Percentiles rank a stretch among this genome's conserved stretches.
These are phyloP conservation scores for Pachyrhizus erosus DNA, from an alignment of 306 rosid species.

Conservation along the genomic window DNA sequence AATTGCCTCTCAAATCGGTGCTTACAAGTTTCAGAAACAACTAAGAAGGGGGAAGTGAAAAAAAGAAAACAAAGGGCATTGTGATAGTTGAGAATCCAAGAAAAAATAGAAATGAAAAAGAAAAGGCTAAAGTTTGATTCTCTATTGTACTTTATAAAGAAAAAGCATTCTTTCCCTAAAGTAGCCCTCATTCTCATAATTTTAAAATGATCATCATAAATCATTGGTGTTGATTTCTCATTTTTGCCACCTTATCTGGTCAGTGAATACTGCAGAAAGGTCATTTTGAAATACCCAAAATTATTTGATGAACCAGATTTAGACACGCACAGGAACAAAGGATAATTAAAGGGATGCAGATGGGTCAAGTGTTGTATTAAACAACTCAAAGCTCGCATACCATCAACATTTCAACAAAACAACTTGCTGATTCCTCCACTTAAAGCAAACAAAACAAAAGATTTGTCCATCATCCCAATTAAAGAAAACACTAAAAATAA, in stretches of 20 bases:
- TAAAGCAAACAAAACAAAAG: slow-evolving; percentile 37
- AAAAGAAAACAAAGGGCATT: slow-evolving; percentile 25
- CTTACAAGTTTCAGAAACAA: slow-evolving; percentile 48
- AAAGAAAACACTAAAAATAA: slow-evolving; percentile 19
- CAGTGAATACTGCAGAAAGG: slow-evolving; percentile 41
- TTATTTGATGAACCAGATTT: slow-evolving; percentile 38
- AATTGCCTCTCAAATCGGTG: slow-evolving; percentile 37
- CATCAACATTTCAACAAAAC: slow-evolving; percentile 10
- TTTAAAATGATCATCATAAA: slow-evolving; percentile 39
- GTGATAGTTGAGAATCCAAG: slow-evolving; percentile 74
- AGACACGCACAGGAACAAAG: slow-evolving; percentile 24
- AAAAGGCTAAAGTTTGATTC: slow-evolving; percentile 65
- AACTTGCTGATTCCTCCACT: slow-evolving; percentile 34
- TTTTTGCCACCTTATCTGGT: slow-evolving; percentile 44
- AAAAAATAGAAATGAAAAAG: slow-evolving; percentile 59
- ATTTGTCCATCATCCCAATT: slow-evolving; percentile 26
- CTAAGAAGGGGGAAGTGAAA: slow-evolving; percentile 22
- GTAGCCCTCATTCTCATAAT: slow-evolving; percentile 43
- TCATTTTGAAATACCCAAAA: slow-evolving; percentile 34
- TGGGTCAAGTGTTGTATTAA: slow-evolving; percentile 39
- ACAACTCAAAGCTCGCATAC: slow-evolving; percentile 37
- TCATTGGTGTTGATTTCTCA: slow-evolving; percentile 45
- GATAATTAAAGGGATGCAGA: slow-evolving; percentile 29
- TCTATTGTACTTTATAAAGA: slow-evolving; percentile 49
- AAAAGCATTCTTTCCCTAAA: slow-evolving; percentile 50